Base-by-base conservation (phyloP, 1,139 yeast genomes). In the Meyerozyma guilliermondii region DNA sequence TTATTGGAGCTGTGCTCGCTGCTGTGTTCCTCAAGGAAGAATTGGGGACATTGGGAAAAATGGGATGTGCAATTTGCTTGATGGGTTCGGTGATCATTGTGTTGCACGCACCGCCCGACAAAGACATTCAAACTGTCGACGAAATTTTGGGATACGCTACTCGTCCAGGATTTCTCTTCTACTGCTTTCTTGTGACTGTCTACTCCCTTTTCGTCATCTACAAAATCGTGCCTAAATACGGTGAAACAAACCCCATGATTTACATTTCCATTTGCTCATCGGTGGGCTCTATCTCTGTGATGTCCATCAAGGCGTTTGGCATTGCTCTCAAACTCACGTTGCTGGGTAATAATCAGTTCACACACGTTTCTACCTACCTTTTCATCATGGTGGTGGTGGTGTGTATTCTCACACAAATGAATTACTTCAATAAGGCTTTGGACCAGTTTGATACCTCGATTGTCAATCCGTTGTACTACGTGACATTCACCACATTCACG, bases 391-490 rank as follows among this genome's bases (percentile, higher is more conserved):
- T 87, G 31, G 96, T 88, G 43, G 87, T 74, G 9, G 75, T 84
- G 36, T 88, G 96, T 65, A 88, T 89, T 50, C 58, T 87, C 53
- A 87, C 95, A 3, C 97, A 88, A 63, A 87, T 88, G 96, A 88
- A 87, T 66, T 88, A 86, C 61, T 87, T 88, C 72, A 88, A 88
- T 72, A 88, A 87, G 67, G 96, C 96, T 0, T 74, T 88, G 56
- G 96, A 91, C 55, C 96, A 87, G 62, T 88, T 87, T 56, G 96
- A 88, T 59, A 88, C 96, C 3, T 87, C 95, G 1, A 86, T 89
- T 50, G 96, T 88, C 44, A 88, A 89, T 62, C 96, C 96, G 27
- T 71, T 88, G 48, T 88, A 88, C 66, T 88, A 89, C 58, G 97
- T 88, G 43, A 83, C 96, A 0, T 89, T 88, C 65, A 88, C 97